Evolutionary conservation across 2,329 filamentous ascomycete genomes (phyloP).

Genomic region (Neopestalotiopsis rosae): DNA sequence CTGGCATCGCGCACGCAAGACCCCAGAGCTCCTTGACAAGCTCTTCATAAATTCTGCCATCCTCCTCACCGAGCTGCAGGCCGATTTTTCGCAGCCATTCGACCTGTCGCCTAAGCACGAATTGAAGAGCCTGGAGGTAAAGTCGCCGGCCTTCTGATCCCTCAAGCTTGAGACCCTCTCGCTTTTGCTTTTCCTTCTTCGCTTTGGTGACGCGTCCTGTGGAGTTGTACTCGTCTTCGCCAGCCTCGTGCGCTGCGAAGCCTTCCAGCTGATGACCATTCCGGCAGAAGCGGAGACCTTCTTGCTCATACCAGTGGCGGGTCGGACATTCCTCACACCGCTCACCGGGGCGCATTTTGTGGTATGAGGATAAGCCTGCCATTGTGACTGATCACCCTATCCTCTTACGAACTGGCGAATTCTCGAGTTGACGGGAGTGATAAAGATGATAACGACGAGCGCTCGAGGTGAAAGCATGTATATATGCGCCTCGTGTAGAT

Average conservation of each 20-base stretch:
- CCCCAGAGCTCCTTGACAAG: constrained; percentile 87
- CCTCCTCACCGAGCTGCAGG: constrained; percentile 70
- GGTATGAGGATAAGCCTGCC: constrained; percentile 47
- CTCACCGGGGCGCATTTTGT: constrained; percentile 58
- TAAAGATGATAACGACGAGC: background rate
- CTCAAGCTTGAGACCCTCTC: constrained; percentile 58
- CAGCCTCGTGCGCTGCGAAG: constrained; percentile 60
- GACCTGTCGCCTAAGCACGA: constrained; percentile 83
- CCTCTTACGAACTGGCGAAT: background rate
- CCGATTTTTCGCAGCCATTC: constrained; percentile 72
- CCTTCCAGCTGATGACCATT: constrained; percentile 80
- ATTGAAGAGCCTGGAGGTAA: constrained; percentile 83
- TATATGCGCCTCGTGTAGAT: background rate
- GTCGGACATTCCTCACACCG: constrained; percentile 72
- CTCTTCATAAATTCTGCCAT: constrained; percentile 74
- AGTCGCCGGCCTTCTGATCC: constrained; percentile 76
- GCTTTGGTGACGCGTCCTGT: constrained; percentile 60
- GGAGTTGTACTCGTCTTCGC: constrained; percentile 71
- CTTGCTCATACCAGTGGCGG: constrained; percentile 73
- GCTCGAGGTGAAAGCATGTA: background rate
- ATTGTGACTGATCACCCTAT: constrained; percentile 32
- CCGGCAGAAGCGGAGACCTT: constrained; percentile 79
- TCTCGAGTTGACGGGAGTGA: background rate
- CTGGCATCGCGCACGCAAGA: constrained; percentile 63
- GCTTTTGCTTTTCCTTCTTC: constrained; percentile 62